A percentile compares a stretch with the other conserved stretches of the same genome.
phyloP scores from a whole-genome alignment of 768 basidiomycete species.

The Strobilomyces echinocephalus region DNA sequence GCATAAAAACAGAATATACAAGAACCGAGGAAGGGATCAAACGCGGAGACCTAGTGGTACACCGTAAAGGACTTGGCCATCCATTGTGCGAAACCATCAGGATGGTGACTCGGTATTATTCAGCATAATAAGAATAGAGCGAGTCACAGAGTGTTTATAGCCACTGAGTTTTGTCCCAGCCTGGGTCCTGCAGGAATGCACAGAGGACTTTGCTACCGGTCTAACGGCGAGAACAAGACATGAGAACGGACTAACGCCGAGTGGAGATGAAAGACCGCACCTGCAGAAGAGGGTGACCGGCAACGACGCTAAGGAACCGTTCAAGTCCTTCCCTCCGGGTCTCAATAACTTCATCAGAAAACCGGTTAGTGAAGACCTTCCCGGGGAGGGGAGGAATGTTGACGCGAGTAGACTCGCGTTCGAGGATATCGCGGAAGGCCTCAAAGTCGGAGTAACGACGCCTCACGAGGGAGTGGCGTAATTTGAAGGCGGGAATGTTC shows the following conservation, averaged over 20 bases:
- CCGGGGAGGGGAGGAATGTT: constrained; percentile 97
- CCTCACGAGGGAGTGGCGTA: constrained; percentile 86
- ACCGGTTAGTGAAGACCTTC: constrained; percentile 97
- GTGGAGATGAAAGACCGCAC: constrained; percentile 38
- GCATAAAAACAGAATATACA: constrained; percentile 22
- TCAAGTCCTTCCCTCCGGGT: constrained; percentile 87
- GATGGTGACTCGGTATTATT: neutral
- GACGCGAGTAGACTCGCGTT: constrained; percentile 93
- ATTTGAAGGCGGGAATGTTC: constrained; percentile 98
- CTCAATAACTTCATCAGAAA: constrained; percentile 97
- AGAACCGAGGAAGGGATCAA: constrained; percentile 10
- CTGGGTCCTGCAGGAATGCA: constrained; percentile 91
- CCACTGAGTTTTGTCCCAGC: constrained; percentile 84
- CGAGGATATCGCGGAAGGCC: constrained; percentile 96
- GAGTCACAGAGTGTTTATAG: constrained; percentile 36
- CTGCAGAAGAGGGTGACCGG: constrained; percentile 95
- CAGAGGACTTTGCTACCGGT: constrained; percentile 97
- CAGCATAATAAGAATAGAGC: neutral
- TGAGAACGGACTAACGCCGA: constrained; percentile 3
- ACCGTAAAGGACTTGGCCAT: constrained; percentile 8
- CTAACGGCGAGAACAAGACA: constrained; percentile 34
- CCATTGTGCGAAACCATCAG: constrained; percentile 1
- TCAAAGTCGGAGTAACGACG: constrained; percentile 92
- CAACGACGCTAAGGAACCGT: constrained; percentile 92
- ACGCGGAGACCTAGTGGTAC: constrained; percentile 19